Evolutionary conservation across 192 early-diverging fungal genomes (phyloP).

Genomic region (Glomus cerebriforme): DNA sequence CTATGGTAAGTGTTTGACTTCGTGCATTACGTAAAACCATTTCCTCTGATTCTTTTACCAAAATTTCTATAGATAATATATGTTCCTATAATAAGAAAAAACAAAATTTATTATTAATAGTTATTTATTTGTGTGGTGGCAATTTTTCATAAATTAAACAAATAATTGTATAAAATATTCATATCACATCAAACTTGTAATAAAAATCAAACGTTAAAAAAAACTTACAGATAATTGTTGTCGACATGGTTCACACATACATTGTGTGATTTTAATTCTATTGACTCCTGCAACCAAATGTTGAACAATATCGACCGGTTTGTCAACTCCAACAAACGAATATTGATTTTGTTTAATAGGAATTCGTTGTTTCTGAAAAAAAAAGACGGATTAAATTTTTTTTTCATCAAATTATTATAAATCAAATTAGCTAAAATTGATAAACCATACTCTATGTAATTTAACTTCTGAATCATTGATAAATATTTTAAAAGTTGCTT

Average conservation of each 20-base stretch:
- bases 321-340: not conserved
- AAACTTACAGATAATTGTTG: not conserved
- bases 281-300: not conserved
- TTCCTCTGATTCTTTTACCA: not conserved
- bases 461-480: not conserved
- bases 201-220: not conserved
- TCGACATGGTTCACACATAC: not conserved
- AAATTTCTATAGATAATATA: not conserved
- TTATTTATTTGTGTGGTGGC: not conserved
- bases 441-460: not conserved
- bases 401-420: not conserved
- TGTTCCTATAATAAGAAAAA: not conserved
- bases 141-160: too few species aligned
- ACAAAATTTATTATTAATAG: not conserved
- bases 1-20: not conserved
- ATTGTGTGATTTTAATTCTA: not conserved
- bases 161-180: too few species aligned
- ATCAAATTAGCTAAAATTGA: too few species aligned
- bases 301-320: not conserved
- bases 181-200: too few species aligned
- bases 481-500: not conserved
- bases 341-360: not conserved
- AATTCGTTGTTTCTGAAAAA: conserved; percentile 12
- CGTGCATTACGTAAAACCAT: not conserved
- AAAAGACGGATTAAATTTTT: not conserved